Conservation (phyloP, 1,284 basidiomycete species). For the Apiotrichum gracile region DNA sequence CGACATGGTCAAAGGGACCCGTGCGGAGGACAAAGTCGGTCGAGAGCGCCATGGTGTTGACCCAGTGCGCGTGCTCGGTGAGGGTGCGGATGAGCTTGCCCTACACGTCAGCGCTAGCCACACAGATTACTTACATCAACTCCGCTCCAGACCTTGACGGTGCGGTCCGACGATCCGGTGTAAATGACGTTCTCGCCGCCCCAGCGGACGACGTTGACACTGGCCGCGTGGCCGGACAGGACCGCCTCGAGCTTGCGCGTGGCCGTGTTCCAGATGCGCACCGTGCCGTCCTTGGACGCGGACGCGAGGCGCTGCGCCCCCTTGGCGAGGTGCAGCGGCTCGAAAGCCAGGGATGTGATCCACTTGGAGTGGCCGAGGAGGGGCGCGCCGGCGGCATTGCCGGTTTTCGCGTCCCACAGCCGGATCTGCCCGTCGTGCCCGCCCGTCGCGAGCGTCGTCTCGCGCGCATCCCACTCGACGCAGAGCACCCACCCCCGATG, state of each 20-base stretch:
- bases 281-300: slow-evolving; percentile 92
- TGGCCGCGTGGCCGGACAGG: slow-evolving; percentile 87
- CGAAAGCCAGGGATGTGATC: slow-evolving; percentile 95
- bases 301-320: slow-evolving; percentile 81
- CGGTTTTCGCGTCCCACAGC: slow-evolving; percentile 84
- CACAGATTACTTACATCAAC: slow-evolving; percentile 55
- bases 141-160: slow-evolving; percentile 89
- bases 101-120: slow-evolving; percentile 18
- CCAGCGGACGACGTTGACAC: slow-evolving; percentile 94
- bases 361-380: slow-evolving; percentile 92
- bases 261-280: slow-evolving; percentile 81
- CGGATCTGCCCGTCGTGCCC: slow-evolving; percentile 83
- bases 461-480: slow-evolving; percentile 93
- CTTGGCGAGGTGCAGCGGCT: slow-evolving; percentile 74
- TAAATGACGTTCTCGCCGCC: slow-evolving; percentile 86
- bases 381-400: slow-evolving; percentile 74
- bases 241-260: slow-evolving; percentile 73
- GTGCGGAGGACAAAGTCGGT: slow-evolving; percentile 93
- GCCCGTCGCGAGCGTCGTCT: slow-evolving; percentile 83
- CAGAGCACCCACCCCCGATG: slow-evolving; percentile 95
- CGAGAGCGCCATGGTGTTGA: slow-evolving; percentile 90
- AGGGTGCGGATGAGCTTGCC: slow-evolving; percentile 61
- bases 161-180: slow-evolving; percentile 89
- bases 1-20: slow-evolving; percentile 86
- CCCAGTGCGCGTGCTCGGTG: slow-evolving; percentile 97